Conservation (phyloP, 2,329 filamentous ascomycete species). For the Ascocoryne sarcoides region DNA sequence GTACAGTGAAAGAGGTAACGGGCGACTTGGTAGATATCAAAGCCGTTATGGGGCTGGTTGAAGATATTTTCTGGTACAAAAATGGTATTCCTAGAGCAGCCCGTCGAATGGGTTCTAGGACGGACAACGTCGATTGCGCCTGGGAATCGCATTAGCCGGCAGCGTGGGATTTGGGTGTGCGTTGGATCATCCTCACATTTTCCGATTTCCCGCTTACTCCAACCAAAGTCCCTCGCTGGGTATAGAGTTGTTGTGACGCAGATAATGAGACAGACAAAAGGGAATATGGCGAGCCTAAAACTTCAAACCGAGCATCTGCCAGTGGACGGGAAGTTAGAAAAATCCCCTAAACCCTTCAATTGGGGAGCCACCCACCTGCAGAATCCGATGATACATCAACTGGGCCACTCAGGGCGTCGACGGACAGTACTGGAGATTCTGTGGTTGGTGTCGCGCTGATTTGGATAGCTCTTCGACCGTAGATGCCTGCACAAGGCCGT, state of each 20-base stretch:
- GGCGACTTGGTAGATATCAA: constrained; percentile 82
- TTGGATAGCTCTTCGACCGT: constrained; percentile 47
- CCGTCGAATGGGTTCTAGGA: constrained; percentile 76
- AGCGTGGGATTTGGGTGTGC: neutral
- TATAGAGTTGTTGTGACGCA: constrained; percentile 88
- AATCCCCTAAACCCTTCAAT: neutral
- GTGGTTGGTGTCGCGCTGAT: constrained; percentile 54
- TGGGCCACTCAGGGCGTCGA: constrained; percentile 48
- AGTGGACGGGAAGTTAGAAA: constrained; percentile 4
- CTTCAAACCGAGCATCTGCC: constrained; percentile 87
- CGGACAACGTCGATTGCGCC: constrained; percentile 81
- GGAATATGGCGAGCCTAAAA: constrained; percentile 84
- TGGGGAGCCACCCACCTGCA: constrained; percentile 14
- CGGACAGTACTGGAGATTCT: constrained; percentile 40
- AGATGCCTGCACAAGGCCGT: constrained; percentile 5
- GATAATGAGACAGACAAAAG: constrained; percentile 89
- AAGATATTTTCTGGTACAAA: constrained; percentile 84
- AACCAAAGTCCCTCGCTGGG: constrained; percentile 81
- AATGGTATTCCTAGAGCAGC: constrained; percentile 82
- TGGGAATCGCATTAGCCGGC: constrained; percentile 29
- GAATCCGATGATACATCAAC: constrained; percentile 31
- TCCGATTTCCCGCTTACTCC: constrained; percentile 84
- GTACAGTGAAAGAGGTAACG: constrained; percentile 75
- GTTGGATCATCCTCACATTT: constrained; percentile 50
- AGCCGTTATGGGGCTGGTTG: constrained; percentile 78